These are phyloP conservation scores for Beauveria medogensis DNA, from an alignment of 2,329 filamentous ascomycete genomes.

Conservation along the genomic window DNA sequence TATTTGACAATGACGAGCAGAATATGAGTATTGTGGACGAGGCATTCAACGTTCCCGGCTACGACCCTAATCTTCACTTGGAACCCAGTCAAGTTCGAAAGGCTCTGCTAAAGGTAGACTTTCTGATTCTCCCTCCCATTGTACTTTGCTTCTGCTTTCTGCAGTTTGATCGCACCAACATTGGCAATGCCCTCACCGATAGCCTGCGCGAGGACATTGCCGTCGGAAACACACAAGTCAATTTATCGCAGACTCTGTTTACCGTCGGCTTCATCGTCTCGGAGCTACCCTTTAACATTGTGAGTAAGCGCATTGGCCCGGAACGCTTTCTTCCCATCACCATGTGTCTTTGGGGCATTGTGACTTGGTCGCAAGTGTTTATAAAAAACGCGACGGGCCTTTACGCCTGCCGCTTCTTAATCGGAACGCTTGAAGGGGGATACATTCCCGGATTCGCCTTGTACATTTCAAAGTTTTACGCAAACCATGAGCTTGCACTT, in stretches of 20 bases:
- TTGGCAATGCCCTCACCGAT: slow-evolving; percentile 44
- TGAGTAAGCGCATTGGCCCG: slow-evolving; percentile 21
- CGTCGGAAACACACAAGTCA: slow-evolving; percentile 42
- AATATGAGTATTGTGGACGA: slow-evolving; percentile 13
- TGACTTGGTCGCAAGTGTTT: slow-evolving; percentile 22
- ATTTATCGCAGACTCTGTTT: slow-evolving; percentile 43
- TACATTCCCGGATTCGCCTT: slow-evolving; percentile 25
- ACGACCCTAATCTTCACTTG: slow-evolving; percentile 15
- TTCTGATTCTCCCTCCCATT: slow-evolving; percentile 22
- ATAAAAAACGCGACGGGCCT: slow-evolving; percentile 19
- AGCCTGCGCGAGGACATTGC: slow-evolving; percentile 39
- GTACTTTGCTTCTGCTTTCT: slow-evolving; percentile 25
- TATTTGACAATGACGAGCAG: slow-evolving; percentile 2
- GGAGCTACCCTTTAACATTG: slow-evolving; percentile 25
- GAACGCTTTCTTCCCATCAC: slow-evolving; percentile 22
- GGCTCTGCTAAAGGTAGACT: slow-evolving; percentile 19
- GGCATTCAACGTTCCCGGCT: slow-evolving; percentile 18
- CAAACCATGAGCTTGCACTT: slow-evolving; percentile 21
- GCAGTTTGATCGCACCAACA: slow-evolving; percentile 30
- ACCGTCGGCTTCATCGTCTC: slow-evolving; percentile 41
- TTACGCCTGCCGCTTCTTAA: slow-evolving; percentile 20
- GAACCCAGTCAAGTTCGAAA: slow-evolving; percentile 10
- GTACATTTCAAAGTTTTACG: slow-evolving; percentile 24
- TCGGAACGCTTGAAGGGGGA: slow-evolving; percentile 24
- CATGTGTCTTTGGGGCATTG: slow-evolving; percentile 23